phyloP scores from a whole-genome alignment of 2,329 filamentous ascomycete genomes.

The Beauveria varroae region DNA sequence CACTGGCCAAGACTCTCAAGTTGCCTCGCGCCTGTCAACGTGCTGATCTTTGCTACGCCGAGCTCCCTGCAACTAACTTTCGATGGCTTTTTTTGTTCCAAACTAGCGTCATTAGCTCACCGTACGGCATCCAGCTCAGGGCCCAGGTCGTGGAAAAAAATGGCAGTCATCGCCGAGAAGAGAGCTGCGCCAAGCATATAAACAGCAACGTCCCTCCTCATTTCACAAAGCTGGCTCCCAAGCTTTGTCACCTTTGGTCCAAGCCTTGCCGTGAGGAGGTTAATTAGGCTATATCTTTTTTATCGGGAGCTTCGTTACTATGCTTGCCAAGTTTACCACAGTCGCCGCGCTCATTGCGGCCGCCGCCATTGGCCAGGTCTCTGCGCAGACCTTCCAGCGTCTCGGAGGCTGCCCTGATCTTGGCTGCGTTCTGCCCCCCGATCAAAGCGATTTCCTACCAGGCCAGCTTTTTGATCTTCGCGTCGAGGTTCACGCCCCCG shows the following conservation, averaged over 20 bases:
- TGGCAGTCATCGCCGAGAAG: neutral
- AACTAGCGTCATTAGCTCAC: neutral
- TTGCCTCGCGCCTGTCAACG: neutral
- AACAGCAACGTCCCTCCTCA: neutral
- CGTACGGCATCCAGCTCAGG: neutral
- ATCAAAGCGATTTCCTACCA: conserved; percentile 71
- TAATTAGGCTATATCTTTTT: neutral
- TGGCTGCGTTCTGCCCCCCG: conserved; percentile 53
- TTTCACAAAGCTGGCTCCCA: neutral
- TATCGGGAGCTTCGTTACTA: conserved; percentile 13
- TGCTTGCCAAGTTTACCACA: conserved; percentile 30
- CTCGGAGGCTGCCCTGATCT: conserved; percentile 52
- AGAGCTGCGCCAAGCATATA: neutral
- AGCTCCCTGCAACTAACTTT: neutral
- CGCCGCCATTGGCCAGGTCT: conserved; percentile 29
- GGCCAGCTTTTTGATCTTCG: conserved; percentile 81
- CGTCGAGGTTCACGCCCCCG: conserved; percentile 72
- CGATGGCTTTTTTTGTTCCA: neutral
- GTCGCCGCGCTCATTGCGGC: conserved; percentile 21
- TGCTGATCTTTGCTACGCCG: conserved; percentile 7
- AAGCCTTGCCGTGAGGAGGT: neutral
- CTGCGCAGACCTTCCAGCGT: conserved; percentile 52
- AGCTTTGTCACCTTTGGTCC: neutral
- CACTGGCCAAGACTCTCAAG: neutral
- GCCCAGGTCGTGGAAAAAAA: neutral